Base-by-base conservation (phyloP, 2,329 filamentous ascomycete species). In the Claviceps digitariae region DNA sequence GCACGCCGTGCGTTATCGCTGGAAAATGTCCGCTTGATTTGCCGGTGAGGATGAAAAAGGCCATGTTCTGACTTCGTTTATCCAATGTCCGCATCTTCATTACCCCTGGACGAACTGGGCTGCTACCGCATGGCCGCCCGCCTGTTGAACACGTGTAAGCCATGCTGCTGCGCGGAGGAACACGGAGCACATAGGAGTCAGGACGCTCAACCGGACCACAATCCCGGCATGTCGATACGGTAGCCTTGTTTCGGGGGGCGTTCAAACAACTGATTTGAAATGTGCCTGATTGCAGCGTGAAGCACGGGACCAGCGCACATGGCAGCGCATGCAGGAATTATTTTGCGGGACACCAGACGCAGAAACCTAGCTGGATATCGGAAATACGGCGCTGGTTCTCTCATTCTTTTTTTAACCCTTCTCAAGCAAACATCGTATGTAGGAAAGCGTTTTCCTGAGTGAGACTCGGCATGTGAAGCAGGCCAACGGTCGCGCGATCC, bases 101-200 rank as follows among this genome's bases (percentile, higher is more conserved):
- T 27, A 47, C 27, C 47, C 53, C 46, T 55, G 53, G 46, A n/a
- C 29, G n/a, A 43, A 43, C 17, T 31, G 23, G 40, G 6, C 45
- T 52, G 50, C 31, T 29, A 21, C 43, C 41, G 38, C 15, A 34
- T 41, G 31, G 47, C 40, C 47, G 34, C 45, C 34, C 48, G 29
- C 41, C 50, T 25, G 38, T 41, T 48, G 10, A 36, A 49, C 53
- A 52, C 53, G 53, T 55, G 53, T 52, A 31, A 34, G 38, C 53
- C 53, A 52, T 52, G 53, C 36, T 40, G 23, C 46, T 27, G 40
- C 25, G 21, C n/a, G 25, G 25, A 44, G 34, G n/a, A 15, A 17
- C 9, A 23, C 25, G 38, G 45, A 46, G 40, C 45, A 47, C 49
- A 50, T 40, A 46, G n/a, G n/a, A n/a, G n/a, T n/a, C n/a, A 8